These are phyloP conservation scores for Amanita brunnescens DNA, from an alignment of 768 basidiomycete genomes.

Conservation along the genomic window DNA sequence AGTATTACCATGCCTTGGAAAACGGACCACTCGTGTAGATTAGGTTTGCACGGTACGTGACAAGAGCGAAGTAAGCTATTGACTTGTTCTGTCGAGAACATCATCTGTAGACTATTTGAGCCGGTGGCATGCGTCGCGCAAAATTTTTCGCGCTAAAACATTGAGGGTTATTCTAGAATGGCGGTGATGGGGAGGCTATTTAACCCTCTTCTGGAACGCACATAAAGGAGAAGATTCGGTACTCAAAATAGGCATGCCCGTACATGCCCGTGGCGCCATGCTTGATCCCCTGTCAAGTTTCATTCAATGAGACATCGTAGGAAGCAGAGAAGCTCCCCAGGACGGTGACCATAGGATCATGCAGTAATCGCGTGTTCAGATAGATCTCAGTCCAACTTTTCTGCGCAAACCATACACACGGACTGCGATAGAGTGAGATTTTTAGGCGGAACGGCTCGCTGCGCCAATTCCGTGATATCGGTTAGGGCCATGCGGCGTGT, in stretches of 20 bases:
- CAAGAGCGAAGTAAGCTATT: not conserved
- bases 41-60: not conserved
- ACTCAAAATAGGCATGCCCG: not conserved
- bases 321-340: not conserved
- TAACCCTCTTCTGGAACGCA: not conserved
- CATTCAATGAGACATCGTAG: not conserved
- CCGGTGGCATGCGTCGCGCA: not conserved
- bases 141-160: not conserved
- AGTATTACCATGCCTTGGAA: not conserved
- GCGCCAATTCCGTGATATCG: not conserved
- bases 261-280: not conserved
- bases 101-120: not conserved
- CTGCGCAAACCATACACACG: not conserved
- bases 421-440: not conserved
- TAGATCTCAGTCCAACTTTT: not conserved
- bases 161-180: not conserved
- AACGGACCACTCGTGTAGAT: not conserved
- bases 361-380: not conserved
- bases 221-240: not conserved
- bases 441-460: not conserved
- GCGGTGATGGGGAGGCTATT: not conserved
- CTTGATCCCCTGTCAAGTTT: not conserved
- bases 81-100: not conserved
- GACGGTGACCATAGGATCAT: not conserved
- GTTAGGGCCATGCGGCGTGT: not conserved